Evolutionary conservation across 352 stramenopile genomes (phyloP).

Genomic region (Phytophthora idaei): DNA sequence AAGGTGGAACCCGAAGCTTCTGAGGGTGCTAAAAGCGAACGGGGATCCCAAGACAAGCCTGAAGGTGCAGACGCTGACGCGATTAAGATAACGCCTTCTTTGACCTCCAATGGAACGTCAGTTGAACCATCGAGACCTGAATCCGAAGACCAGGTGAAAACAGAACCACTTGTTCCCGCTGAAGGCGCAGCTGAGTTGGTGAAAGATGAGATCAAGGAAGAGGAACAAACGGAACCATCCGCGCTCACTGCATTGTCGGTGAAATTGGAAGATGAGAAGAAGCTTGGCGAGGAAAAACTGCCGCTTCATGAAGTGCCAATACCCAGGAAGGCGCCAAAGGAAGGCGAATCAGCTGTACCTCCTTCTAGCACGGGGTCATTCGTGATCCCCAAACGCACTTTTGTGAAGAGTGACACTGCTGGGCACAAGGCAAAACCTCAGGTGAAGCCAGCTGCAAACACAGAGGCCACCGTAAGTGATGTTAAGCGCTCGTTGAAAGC

Average conservation of each 20-base stretch:
- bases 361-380: slow-evolving; percentile 17
- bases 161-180: background rate
- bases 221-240: background rate
- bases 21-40: background rate
- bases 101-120: background rate
- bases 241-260: slow-evolving; percentile 1
- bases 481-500: slow-evolving; percentile 6
- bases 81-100: background rate
- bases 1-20: background rate
- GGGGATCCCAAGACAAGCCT: background rate
- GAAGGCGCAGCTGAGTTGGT: background rate
- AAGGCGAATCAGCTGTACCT: background rate
- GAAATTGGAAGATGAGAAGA: slow-evolving; percentile 16
- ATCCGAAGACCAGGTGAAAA: slow-evolving; percentile 1
- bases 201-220: slow-evolving; percentile 6
- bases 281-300: slow-evolving; percentile 4
- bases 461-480: background rate
- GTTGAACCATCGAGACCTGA: background rate
- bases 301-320: slow-evolving; percentile 26
- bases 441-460: background rate
- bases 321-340: slow-evolving; percentile 15
- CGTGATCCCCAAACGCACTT: slow-evolving; percentile 35
- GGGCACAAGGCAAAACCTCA: background rate
- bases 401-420: slow-evolving; percentile 14
- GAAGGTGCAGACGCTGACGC: background rate